A percentile compares a stretch with the other conserved stretches of the same genome.
Evolutionary conservation across 768 basidiomycete species (phyloP).

Genomic region (Boletus eberwhitei): DNA sequence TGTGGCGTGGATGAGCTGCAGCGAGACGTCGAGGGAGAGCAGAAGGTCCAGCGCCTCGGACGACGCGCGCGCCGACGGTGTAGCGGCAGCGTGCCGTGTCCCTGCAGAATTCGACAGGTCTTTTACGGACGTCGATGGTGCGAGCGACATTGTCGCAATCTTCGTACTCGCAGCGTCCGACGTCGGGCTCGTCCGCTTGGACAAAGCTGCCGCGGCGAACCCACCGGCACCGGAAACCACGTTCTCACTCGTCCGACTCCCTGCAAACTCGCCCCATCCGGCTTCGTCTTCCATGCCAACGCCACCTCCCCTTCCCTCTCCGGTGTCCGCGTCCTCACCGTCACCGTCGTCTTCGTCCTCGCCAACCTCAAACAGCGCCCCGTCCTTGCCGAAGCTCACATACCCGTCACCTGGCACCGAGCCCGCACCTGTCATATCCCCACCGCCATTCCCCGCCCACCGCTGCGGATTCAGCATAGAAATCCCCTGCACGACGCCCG

Average conservation of each 20-base stretch:
- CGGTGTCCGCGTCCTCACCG: slow-evolving; percentile 3
- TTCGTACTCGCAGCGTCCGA: background rate
- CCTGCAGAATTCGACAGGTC: background rate
- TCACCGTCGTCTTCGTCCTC: slow-evolving; percentile 35
- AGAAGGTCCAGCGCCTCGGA: slow-evolving; percentile 72
- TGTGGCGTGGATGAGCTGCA: slow-evolving; percentile 90
- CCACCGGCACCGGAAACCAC: background rate
- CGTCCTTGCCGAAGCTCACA: slow-evolving; percentile 28
- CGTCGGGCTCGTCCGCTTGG: background rate
- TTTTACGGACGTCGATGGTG: background rate
- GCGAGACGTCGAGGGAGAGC: slow-evolving; percentile 85
- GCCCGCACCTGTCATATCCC: background rate
- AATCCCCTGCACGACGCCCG: slow-evolving; percentile 78
- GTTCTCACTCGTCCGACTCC: slow-evolving; percentile 1
- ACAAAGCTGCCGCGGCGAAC: background rate
- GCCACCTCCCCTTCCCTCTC: slow-evolving; percentile 16
- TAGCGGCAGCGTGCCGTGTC: background rate
- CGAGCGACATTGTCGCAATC: background rate
- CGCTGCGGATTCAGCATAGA: slow-evolving; percentile 87
- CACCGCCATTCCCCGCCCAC: slow-evolving; percentile 55
- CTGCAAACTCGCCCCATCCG: slow-evolving; percentile 24
- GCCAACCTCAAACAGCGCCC: slow-evolving; percentile 51
- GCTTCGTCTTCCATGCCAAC: slow-evolving; percentile 18
- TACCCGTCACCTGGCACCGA: slow-evolving; percentile 13
- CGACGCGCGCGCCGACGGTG: background rate